A percentile compares a stretch with the other conserved stretches of the same genome.
phyloP scores from a whole-genome alignment of 129 eudicot species.

The Chrysanthemum seticuspe region DNA sequence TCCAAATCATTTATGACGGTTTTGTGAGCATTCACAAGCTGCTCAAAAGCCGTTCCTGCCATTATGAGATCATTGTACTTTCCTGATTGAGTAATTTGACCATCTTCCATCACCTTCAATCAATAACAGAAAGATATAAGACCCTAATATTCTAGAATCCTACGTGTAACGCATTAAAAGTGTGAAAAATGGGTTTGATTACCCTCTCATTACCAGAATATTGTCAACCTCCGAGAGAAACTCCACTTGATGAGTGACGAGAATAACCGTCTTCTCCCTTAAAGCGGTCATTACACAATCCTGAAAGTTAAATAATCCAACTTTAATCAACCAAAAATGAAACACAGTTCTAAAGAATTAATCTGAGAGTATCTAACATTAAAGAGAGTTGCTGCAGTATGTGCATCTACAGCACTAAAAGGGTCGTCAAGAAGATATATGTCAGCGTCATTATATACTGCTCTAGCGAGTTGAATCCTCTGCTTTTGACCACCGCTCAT shows the following conservation, averaged over 20 bases:
- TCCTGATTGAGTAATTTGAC: slow-evolving; percentile 55
- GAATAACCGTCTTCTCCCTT: slow-evolving; percentile 52
- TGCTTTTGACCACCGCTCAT: slow-evolving; percentile 86
- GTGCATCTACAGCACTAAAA: slow-evolving; percentile 84
- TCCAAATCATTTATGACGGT: slow-evolving; percentile 38
- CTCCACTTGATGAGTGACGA: slow-evolving; percentile 76
- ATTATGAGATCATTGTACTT: slow-evolving; percentile 47
- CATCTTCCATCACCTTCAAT: slow-evolving; percentile 56
- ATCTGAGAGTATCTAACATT: slow-evolving; percentile 31
- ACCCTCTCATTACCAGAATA: slow-evolving; percentile 57
- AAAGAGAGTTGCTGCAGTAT: slow-evolving; percentile 72
- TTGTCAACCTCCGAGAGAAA: slow-evolving; percentile 53
- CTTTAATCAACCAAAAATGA: not conserved
- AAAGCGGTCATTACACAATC: slow-evolving; percentile 67
- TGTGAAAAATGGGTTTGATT: not conserved
- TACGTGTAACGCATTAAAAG: not conserved
- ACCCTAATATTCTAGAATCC: not conserved
- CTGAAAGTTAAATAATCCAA: slow-evolving; percentile 31
- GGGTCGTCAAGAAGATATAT: slow-evolving; percentile 77
- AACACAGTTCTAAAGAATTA: not conserved
- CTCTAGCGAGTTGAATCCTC: slow-evolving; percentile 76
- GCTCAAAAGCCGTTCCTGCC: slow-evolving; percentile 58
- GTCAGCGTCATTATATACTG: slow-evolving; percentile 66
- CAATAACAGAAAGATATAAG: not conserved
- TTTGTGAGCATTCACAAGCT: slow-evolving; percentile 62